Base-by-base conservation (phyloP, 2,329 filamentous ascomycete species). In the Neofusicoccum ribis region DNA sequence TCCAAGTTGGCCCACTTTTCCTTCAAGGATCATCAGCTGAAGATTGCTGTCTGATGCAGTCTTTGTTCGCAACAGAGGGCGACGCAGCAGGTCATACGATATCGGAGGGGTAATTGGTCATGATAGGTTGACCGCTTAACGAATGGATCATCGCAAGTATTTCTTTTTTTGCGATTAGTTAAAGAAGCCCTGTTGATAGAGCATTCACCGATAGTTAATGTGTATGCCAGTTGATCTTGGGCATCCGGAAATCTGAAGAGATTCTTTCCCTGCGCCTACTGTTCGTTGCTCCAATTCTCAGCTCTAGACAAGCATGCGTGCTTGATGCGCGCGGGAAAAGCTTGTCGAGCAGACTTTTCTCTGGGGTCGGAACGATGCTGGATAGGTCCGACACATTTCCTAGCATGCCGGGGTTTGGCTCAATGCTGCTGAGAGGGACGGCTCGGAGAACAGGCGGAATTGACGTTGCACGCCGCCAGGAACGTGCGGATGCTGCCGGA, bases 401-500 rank as follows among this genome's bases (percentile, higher is more conserved):
- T 44, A 15, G 17, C 9, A 12, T 8, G 39, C 31, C 27, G 31
- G 27, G 41, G 5, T 59, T 6, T 34, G 15, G 3, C 11, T n/a
- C 15, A 15, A 44, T 15, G 20, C 6, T 37, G 54, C 7, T 36
- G 23, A 44, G 27, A 44, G 39, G n/a, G 15, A 52, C 31, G 31
- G 50, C 3, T 17, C 50, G 50, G 50, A 31, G 39, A 9, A 11
- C n/a, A 14, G 54, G 31, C 14, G 41, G 43, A 20, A 23, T 47
- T 2, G 56, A 23, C 41, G n/a, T 37, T 23, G n/a, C 23, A 47
- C 31, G 56, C 31, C 23, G 39, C 20, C 56, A 60, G 56, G 56
- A 47, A 60, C 43, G 43, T 46, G 27, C 27, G 43, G 56, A n/a
- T 47, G 31, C 27, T 60, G 41, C 56, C 41, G 56, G 27, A 60